phyloP scores from a whole-genome alignment of 768 basidiomycete genomes.

The Boletus rubescentipes region DNA sequence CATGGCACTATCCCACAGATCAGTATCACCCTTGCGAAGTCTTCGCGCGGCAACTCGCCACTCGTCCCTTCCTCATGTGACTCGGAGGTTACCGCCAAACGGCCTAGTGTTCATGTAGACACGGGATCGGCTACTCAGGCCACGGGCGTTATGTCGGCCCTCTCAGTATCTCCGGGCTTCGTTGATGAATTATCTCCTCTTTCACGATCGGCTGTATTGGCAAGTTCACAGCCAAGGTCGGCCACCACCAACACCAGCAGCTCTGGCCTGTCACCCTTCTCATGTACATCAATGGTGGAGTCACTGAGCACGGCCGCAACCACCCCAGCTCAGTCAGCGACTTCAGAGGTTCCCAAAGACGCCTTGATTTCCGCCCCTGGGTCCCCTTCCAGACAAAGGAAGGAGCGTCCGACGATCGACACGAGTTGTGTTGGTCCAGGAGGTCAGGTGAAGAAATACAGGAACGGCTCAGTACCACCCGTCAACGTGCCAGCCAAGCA shows the following conservation, averaged over 20 bases:
- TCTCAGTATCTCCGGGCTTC: constrained; percentile 13
- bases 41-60: constrained; percentile 31
- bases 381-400: constrained; percentile 22
- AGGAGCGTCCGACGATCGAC: constrained; percentile 33
- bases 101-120: constrained; percentile 31
- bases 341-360: constrained; percentile 16
- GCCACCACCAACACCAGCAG: constrained; percentile 27
- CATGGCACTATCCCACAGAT: constrained; percentile 29
- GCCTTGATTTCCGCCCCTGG: constrained; percentile 13
- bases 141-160: constrained; percentile 12
- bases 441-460: constrained; percentile 32
- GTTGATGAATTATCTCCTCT: constrained; percentile 24
- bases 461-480: constrained; percentile 33
- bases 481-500: constrained; percentile 29
- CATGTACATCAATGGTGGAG: constrained; percentile 24
- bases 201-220: constrained; percentile 15
- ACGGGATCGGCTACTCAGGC: constrained; percentile 26
- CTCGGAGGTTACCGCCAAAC: constrained; percentile 25
- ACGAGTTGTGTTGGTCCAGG: constrained; percentile 33
- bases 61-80: constrained; percentile 26
- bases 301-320: constrained; percentile 28
- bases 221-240: constrained; percentile 27
- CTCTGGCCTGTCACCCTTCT: constrained; percentile 29
- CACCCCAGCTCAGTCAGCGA: constrained; percentile 27
- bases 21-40: constrained; percentile 30